Evolutionary conservation across 371 early-diverging fungal genomes (phyloP), one percentile per base, ranked within the genome.

Genomic region (Mortierella sp.): DNA sequence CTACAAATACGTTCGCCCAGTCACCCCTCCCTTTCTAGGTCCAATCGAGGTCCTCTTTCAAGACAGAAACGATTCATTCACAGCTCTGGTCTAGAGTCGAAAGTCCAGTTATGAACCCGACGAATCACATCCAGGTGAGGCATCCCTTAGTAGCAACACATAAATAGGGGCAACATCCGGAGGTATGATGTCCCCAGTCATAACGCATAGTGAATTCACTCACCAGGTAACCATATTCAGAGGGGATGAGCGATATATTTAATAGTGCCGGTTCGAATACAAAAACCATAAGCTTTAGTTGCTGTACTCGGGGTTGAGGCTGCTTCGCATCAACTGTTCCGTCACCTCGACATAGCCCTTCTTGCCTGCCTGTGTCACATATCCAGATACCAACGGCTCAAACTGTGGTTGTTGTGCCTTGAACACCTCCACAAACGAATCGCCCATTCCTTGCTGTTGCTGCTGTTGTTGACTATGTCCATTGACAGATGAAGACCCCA

Each of bases 341-440:
- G 83, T 80, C 50, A 87, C 87, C 44, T 87, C 87, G 16, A 87
- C 79, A 70, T 87, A 87, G 13, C 87, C 87, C 77, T 76, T 82
- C 81, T 74, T 87, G 57, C 87, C 87, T 13, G 87, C 87, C 73
- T 87, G 87, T 26, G 83, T 87, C 58, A 87, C 87, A 75, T 78
- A 87, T n/a, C 87, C 83, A 52, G 87, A 87, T 6, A 87, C 81
- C 24, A 87, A 21, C 11, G 81, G 85, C 16, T 71, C 72, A 3
- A 38, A 55, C 65, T 47, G 34, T 21, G 74, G 26, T 11, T 50
- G 50, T 16, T 50, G 50, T 16, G 65, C n/a, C 78, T 72, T 79
- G 63, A 82, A 44, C 8, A 85, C 82, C 70, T 85, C 86, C 58
- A 85, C 86, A 77, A 85, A 85, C 72, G 86, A 85, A 47, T 82